These are phyloP conservation scores for Boechera stricta DNA, from an alignment of 345 rosid genomes.

Conservation along the genomic window DNA sequence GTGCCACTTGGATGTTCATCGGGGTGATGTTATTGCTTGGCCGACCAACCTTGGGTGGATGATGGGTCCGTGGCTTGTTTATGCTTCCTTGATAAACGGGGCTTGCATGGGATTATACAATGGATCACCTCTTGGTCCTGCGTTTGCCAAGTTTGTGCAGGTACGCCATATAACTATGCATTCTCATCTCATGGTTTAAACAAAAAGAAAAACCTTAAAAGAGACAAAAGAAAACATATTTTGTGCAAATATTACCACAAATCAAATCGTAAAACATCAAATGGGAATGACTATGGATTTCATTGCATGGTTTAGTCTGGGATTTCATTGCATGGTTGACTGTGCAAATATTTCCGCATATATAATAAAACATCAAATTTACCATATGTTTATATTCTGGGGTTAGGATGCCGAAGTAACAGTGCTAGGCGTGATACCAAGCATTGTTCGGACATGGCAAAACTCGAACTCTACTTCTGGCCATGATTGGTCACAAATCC, in stretches of 20 bases:
- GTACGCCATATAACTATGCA: slow-evolving; percentile 45
- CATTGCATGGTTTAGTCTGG: too few relatives aligned
- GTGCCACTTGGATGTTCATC: slow-evolving; percentile 93
- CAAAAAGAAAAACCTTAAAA: neutral
- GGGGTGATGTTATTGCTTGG: slow-evolving; percentile 86
- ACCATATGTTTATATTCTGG: slow-evolving; percentile 41
- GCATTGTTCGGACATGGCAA: slow-evolving; percentile 93
- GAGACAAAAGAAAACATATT: neutral
- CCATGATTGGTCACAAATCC: slow-evolving; percentile 93
- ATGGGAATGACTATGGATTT: neutral
- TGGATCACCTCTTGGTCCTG: slow-evolving; percentile 87
- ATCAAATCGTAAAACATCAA: neutral
- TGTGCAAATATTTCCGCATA: too few relatives aligned
- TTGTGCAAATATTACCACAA: slow-evolving; percentile 13
- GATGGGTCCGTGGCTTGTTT: slow-evolving; percentile 99
- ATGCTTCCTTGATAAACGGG: slow-evolving; percentile 86
- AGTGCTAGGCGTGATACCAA: slow-evolving; percentile 96
- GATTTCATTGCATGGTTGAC: slow-evolving; percentile 23
- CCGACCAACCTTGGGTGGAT: slow-evolving; percentile 99
- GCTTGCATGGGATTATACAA: slow-evolving; percentile 90
- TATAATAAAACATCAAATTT: neutral
- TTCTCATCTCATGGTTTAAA: slow-evolving; percentile 8
- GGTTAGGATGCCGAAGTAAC: slow-evolving; percentile 89
- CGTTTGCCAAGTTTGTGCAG: slow-evolving; percentile 96
- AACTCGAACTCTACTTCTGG: slow-evolving; percentile 68